Evolutionary conservation across 2,329 filamentous ascomycete genomes (phyloP).

Genomic region (Ophiocordyceps camponoti-saundersi): DNA sequence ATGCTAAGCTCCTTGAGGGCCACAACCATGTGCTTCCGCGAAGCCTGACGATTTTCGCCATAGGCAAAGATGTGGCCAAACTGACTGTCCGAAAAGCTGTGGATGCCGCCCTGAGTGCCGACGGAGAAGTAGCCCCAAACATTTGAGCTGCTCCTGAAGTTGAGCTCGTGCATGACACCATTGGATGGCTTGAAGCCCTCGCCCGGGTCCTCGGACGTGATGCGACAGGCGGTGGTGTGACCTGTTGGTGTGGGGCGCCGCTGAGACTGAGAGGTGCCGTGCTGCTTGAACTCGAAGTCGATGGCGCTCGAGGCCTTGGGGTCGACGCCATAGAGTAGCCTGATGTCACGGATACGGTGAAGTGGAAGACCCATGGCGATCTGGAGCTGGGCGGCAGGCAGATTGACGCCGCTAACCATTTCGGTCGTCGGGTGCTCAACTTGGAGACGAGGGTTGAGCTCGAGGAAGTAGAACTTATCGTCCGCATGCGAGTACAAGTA

Average conservation of each 20-base stretch:
- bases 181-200: constrained; percentile 99
- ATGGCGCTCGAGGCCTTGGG: constrained; percentile 74
- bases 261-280: constrained; percentile 69
- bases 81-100: constrained; percentile 97
- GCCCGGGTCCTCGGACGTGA: constrained; percentile 95
- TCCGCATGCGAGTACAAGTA: constrained; percentile 97
- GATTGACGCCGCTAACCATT: constrained; percentile 96
- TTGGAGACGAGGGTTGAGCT: constrained; percentile 96
- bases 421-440: constrained; percentile 99
- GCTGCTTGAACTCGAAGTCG: constrained; percentile 89
- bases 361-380: constrained; percentile 97
- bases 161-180: constrained; percentile 96
- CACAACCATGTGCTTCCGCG: constrained; percentile 97
- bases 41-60: constrained; percentile 90
- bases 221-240: constrained; percentile 95
- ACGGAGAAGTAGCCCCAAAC: constrained; percentile 99
- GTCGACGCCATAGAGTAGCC: constrained; percentile 88
- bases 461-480: constrained; percentile 98
- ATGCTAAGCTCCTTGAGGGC: constrained; percentile 98
- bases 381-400: constrained; percentile 93
- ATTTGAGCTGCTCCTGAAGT: constrained; percentile 97
- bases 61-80: constrained; percentile 99
- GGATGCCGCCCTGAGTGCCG: constrained; percentile 87
- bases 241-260: constrained; percentile 85
- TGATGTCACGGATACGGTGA: constrained; percentile 89